Percentiles rank a stretch among this genome's conserved stretches.
Evolutionary conservation across 2,329 filamentous ascomycete species (phyloP).

Genomic region (Fusarium vanettenii): DNA sequence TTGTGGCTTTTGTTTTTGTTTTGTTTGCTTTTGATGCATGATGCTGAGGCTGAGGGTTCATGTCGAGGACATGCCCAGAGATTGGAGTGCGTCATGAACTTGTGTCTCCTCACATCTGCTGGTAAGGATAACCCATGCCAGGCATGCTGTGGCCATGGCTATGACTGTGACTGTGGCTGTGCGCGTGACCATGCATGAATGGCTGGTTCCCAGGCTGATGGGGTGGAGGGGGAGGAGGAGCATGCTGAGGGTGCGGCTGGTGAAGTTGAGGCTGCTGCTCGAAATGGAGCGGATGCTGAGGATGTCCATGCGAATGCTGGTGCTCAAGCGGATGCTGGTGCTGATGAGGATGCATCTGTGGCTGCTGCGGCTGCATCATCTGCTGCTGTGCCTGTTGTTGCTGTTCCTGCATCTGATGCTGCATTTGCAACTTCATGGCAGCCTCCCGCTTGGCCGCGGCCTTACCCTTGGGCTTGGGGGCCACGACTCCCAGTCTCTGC

Average conservation of each 20-base stretch:
- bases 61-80: neutral
- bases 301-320: conserved; percentile 27
- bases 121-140: conserved; percentile 45
- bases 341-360: conserved; percentile 32
- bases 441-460: conserved; percentile 49
- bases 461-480: conserved; percentile 54
- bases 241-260: conserved; percentile 35
- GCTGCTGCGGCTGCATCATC: conserved; percentile 14
- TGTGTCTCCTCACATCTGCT: conserved; percentile 18
- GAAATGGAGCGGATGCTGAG: conserved; percentile 24
- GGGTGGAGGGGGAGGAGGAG: conserved; percentile 32
- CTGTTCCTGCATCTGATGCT: conserved; percentile 30
- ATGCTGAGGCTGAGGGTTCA: neutral
- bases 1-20: conserved; percentile 2
- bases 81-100: neutral
- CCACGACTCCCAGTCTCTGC: conserved; percentile 49
- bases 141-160: conserved; percentile 38
- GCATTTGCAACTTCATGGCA: conserved; percentile 40
- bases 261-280: conserved; percentile 26
- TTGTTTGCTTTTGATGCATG: neutral
- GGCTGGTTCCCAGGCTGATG: conserved; percentile 35
- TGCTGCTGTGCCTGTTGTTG: conserved; percentile 23
- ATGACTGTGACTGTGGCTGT: conserved; percentile 17
- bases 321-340: conserved; percentile 26
- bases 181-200: conserved; percentile 38